Conservation (phyloP, 305 asterid genomes). For the Ajuga reptans region DNA sequence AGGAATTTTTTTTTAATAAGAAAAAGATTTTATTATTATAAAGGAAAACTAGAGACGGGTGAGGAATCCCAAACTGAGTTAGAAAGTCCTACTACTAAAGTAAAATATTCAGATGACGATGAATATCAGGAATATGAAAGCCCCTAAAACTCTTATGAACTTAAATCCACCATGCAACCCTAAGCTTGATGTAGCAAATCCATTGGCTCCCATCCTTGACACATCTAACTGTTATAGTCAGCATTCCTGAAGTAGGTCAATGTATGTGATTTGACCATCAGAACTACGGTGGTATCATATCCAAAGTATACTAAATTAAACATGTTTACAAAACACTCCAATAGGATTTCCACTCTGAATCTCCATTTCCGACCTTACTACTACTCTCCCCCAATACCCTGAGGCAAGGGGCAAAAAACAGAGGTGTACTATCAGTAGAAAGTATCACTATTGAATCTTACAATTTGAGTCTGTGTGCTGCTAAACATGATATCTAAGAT, state of each 20-base stretch:
- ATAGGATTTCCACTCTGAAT: background rate
- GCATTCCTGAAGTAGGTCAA: background rate
- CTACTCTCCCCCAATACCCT: background rate
- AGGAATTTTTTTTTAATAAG: background rate
- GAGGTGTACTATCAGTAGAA: conserved; percentile 1
- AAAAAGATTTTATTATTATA: no score
- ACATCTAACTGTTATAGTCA: background rate
- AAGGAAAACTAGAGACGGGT: no score
- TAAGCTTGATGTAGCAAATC: background rate
- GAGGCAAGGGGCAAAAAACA: background rate
- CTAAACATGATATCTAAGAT: background rate
- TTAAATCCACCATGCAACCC: no score
- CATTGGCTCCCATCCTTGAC: background rate
- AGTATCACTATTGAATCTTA: background rate
- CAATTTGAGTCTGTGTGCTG: background rate
- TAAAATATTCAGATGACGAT: no score
- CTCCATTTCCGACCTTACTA: background rate
- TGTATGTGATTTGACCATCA: background rate
- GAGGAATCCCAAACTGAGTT: no score
- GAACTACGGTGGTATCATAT: background rate
- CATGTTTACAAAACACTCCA: background rate
- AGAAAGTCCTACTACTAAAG: no score
- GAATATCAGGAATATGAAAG: no score
- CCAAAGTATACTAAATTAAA: background rate
- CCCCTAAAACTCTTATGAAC: no score